Percentiles rank a stretch among this genome's conserved stretches.
These are phyloP conservation scores for Euclidium syriacum DNA, from an alignment of 345 rosid species.

Conservation along the genomic window DNA sequence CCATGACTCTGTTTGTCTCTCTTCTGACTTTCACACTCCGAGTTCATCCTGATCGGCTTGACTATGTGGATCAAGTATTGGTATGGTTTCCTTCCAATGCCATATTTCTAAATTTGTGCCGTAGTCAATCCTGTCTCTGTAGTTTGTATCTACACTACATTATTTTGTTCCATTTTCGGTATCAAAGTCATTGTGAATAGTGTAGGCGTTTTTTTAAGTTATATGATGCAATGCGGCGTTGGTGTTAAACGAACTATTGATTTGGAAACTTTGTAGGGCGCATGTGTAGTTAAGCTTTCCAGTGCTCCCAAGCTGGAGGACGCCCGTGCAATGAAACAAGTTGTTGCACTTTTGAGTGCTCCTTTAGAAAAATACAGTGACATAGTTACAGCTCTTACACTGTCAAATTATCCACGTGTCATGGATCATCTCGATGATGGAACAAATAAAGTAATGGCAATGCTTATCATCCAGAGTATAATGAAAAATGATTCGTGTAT, in stretches of 20 bases:
- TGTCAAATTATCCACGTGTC: slow-evolving; percentile 84
- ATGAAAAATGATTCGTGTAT: slow-evolving; percentile 73
- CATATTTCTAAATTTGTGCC: not conserved
- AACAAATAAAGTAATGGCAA: slow-evolving; percentile 87
- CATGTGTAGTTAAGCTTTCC: slow-evolving; percentile 69
- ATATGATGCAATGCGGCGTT: not conserved
- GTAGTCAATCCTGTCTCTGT: not conserved
- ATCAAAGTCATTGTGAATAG: not conserved
- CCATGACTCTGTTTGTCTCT: slow-evolving; percentile 73
- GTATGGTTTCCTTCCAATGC: slow-evolving; percentile 40
- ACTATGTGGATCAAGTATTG: slow-evolving; percentile 93
- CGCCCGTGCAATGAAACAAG: slow-evolving; percentile 74
- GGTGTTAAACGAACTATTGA: slow-evolving; percentile 6
- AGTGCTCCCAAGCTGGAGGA: slow-evolving; percentile 67
- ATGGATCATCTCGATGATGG: slow-evolving; percentile 82
- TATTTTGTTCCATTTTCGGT: not conserved
- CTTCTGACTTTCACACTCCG: slow-evolving; percentile 83
- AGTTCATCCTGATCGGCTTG: slow-evolving; percentile 90
- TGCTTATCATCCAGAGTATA: slow-evolving; percentile 81
- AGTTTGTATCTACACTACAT: not conserved
- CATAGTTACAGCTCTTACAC: slow-evolving; percentile 69
- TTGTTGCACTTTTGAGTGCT: slow-evolving; percentile 89
- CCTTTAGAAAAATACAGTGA: slow-evolving; percentile 88
- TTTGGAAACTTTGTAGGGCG: slow-evolving; percentile 44
- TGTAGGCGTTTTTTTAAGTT: not conserved